Evolutionary conservation across 2,329 filamentous ascomycete species (phyloP), one percentile per base, ranked within the genome.

Genomic region (Talaromyces sp.): DNA sequence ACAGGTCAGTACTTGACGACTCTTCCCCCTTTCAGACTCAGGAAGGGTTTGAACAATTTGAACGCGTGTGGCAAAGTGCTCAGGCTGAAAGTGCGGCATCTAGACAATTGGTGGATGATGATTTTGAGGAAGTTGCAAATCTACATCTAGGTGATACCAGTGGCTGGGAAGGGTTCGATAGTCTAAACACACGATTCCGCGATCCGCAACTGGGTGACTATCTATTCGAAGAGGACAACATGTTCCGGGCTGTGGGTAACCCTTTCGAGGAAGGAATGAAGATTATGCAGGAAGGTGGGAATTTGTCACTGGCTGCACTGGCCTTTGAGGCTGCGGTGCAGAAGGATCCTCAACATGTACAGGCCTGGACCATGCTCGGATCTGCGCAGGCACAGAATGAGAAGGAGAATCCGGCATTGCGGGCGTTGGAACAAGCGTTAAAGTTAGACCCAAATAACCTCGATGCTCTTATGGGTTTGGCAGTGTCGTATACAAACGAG

Each of bases 401-500:
- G 77, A 99, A 99, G 80, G 95, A 99, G 76, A 90, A 92, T 8
- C 93, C 95, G 0, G 95, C 95, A 2, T 97, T 99, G 67, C 88
- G 95, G 37, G 95, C 95, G 2, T 82, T 98, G 64, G 93, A 98
- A 76, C 90, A 95, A 74, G 92, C 93, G 0, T 80, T 97, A 66
- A 93, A 93, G 76, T 82, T 95, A 31, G 93, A 98, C 70, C 88
- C 92, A 0, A 88, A 87, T 70, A 97, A 96, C 73, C 84, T 96
- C 21, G 86, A 91, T 64, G 93, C 93, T 0, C 83, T 99, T 52
- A 98, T 99, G 93, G 93, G 92, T 1, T 81, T 99, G 59, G 92
- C 93, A 14, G 93, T 99, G 21, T 96, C 91, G 5, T 99, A 99
- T 77, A 99, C 95, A 55, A 99, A 99, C 79, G 95, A 99, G 79